Percentiles rank a stretch among this genome's conserved stretches.
phyloP scores from a whole-genome alignment of 2,329 filamentous ascomycete species.

The Calonectria honghensis region DNA sequence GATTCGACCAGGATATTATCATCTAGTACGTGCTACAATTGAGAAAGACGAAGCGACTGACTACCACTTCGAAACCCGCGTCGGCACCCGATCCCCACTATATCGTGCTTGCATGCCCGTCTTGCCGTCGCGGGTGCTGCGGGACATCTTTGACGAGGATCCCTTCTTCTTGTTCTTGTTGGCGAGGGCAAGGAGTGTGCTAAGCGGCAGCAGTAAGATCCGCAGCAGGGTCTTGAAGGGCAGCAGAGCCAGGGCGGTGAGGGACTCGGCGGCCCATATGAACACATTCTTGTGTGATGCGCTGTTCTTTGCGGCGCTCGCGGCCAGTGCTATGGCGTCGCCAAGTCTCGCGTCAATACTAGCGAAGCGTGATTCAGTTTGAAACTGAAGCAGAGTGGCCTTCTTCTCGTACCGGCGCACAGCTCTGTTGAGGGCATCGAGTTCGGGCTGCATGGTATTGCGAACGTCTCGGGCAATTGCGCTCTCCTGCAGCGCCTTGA shows the following conservation, averaged over 20 bases:
- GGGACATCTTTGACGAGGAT: constrained; percentile 48
- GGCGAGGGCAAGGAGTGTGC: constrained; percentile 60
- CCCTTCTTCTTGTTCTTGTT: constrained; percentile 58
- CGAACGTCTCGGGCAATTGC: constrained; percentile 75
- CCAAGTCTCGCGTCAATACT: constrained; percentile 82
- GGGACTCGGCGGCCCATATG: constrained; percentile 61
- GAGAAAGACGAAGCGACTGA: constrained; percentile 5
- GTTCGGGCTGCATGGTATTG: constrained; percentile 82
- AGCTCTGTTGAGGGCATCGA: constrained; percentile 91
- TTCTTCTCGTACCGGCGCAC: constrained; percentile 95
- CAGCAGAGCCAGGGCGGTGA: constrained; percentile 61
- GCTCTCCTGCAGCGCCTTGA: constrained; percentile 64
- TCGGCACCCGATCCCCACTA: constrained; percentile 60
- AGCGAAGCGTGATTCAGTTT: constrained; percentile 84
- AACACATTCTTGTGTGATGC: constrained; percentile 61
- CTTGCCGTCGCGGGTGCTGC: constrained; percentile 53
- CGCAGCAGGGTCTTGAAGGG: constrained; percentile 64
- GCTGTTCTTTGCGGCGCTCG: constrained; percentile 78
- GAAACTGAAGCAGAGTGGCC: constrained; percentile 82
- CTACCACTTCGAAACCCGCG: constrained; percentile 58
- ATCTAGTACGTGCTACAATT: constrained; percentile 17
- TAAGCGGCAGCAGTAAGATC: constrained; percentile 66
- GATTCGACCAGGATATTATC: constrained; percentile 26
- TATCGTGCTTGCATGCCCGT: constrained; percentile 56
- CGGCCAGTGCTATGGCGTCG: constrained; percentile 88